phyloP scores from a whole-genome alignment of 2,329 filamentous ascomycete genomes.

The Nothophaeocryptopus gaeumannii region DNA sequence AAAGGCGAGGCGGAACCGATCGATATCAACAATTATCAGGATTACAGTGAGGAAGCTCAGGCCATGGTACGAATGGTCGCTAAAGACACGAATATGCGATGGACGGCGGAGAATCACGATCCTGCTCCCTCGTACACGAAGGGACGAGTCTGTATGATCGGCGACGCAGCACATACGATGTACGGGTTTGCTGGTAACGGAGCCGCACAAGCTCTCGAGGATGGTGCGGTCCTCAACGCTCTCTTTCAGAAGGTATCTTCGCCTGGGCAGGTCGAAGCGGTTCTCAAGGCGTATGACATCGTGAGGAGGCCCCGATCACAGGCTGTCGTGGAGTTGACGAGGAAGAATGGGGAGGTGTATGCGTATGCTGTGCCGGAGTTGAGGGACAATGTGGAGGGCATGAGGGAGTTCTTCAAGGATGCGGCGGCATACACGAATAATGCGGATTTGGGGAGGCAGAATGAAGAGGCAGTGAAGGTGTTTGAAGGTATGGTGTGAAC shows the following conservation, averaged over 20 bases:
- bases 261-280: slow-evolving; percentile 20
- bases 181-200: slow-evolving; percentile 5
- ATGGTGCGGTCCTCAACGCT: slow-evolving; percentile 1
- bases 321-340: slow-evolving; percentile 30
- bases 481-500: background rate
- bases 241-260: background rate
- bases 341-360: slow-evolving; percentile 32
- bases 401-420: slow-evolving; percentile 31
- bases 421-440: slow-evolving; percentile 34
- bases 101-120: slow-evolving; percentile 5
- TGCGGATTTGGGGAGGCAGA: slow-evolving; percentile 31
- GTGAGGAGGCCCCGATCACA: slow-evolving; percentile 30
- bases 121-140: background rate
- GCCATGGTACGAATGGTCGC: slow-evolving; percentile 30
- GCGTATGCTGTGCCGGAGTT: slow-evolving; percentile 32
- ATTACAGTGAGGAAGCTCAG: slow-evolving; percentile 32
- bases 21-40: slow-evolving; percentile 28
- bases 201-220: slow-evolving; percentile 7
- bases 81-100: slow-evolving; percentile 21
- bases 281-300: slow-evolving; percentile 29
- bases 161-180: slow-evolving; percentile 8
- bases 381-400: slow-evolving; percentile 29
- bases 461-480: slow-evolving; percentile 27
- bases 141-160: slow-evolving; percentile 6
- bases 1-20: slow-evolving; percentile 21